Percentiles rank a stretch among this genome's conserved stretches.
phyloP scores from a whole-genome alignment of 345 rosid species.

The Heritiera fomes region DNA sequence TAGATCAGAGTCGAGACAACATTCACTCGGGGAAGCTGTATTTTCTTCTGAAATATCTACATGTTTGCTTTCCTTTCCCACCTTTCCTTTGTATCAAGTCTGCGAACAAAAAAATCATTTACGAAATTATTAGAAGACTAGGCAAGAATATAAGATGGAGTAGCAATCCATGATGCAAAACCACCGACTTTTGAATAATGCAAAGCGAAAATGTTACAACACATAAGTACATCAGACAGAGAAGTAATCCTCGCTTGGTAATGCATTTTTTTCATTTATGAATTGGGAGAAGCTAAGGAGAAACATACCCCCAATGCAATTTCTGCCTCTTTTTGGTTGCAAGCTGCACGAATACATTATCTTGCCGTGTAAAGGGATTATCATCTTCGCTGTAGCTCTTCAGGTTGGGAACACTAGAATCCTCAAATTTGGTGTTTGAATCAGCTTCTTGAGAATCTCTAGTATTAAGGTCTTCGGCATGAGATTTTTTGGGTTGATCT shows the following conservation, averaged over 20 bases:
- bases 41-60: conserved; percentile 30
- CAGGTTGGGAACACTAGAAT: conserved; percentile 6
- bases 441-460: conserved; percentile 23
- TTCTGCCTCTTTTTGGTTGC: conserved; percentile 53
- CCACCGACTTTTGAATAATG: not conserved
- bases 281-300: not conserved
- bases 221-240: not conserved
- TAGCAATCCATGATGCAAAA: not conserved
- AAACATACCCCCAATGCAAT: conserved; percentile 68
- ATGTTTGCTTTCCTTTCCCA: conserved; percentile 82
- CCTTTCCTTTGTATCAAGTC: conserved; percentile 71
- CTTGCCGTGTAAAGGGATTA: conserved; percentile 25
- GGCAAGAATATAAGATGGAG: not conserved
- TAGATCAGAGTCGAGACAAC: not conserved
- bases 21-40: not conserved
- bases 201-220: not conserved
- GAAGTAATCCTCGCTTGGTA: not conserved
- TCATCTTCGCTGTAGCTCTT: conserved; percentile 19
- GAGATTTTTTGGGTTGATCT: conserved; percentile 24
- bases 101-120: conserved; percentile 24
- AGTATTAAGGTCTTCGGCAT: conserved; percentile 19
- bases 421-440: not conserved
- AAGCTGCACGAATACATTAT: conserved; percentile 10
- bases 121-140: not conserved
- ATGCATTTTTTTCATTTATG: not conserved